A percentile compares a stretch with the other conserved stretches of the same genome.
These are phyloP conservation scores for Zasmidium cellare DNA, from an alignment of 2,329 filamentous ascomycete species.

Conservation along the genomic window DNA sequence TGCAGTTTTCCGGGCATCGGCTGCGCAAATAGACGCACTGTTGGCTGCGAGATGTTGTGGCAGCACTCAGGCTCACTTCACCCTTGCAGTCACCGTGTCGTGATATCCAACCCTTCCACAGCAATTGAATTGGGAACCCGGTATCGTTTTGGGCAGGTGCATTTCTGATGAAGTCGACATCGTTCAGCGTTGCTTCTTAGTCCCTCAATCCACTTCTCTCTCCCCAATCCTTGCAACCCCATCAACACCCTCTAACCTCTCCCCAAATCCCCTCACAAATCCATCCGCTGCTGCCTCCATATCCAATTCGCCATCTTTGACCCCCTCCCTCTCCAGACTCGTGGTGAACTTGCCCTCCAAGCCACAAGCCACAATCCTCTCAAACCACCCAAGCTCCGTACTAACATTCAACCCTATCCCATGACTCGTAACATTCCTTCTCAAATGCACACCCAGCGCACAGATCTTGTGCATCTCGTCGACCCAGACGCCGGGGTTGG, in stretches of 20 bases:
- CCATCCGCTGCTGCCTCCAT: slow-evolving; percentile 41
- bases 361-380: slow-evolving; percentile 86
- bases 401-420: slow-evolving; percentile 80
- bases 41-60: no score
- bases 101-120: no score
- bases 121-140: no score
- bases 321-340: slow-evolving; percentile 63
- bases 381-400: slow-evolving; percentile 64
- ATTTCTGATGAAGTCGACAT: no score
- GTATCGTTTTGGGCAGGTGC: no score
- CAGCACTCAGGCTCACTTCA: no score
- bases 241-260: slow-evolving; percentile 28
- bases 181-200: no score
- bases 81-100: no score
- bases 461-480: slow-evolving; percentile 70
- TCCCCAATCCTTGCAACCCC: slow-evolving; percentile 22
- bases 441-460: slow-evolving; percentile 86
- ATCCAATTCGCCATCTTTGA: slow-evolving; percentile 28
- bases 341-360: slow-evolving; percentile 76
- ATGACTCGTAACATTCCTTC: slow-evolving; percentile 78
- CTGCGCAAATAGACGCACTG: no score
- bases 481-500: slow-evolving; percentile 82
- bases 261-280: slow-evolving; percentile 44
- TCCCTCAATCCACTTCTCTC: slow-evolving; percentile 9
- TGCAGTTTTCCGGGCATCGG: no score